A percentile compares a stretch with the other conserved stretches of the same genome.
phyloP scores from a whole-genome alignment of 2,329 filamentous ascomycete genomes.

The Taxawa tesnikishii region DNA sequence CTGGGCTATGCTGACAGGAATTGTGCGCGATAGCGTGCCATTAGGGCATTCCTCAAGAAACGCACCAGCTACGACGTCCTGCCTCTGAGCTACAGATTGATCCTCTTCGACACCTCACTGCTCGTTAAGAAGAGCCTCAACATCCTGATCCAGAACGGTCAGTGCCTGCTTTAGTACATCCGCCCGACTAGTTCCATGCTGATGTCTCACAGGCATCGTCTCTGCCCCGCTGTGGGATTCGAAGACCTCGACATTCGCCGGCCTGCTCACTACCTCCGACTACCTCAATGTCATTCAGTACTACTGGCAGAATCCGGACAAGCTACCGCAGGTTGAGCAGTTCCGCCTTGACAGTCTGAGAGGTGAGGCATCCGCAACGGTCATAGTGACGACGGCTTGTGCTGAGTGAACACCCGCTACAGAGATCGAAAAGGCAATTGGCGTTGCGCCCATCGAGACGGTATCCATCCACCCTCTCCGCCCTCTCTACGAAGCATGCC shows the following conservation, averaged over 20 bases:
- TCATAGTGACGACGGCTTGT: too few relatives aligned
- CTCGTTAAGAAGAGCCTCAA: constrained; percentile 95
- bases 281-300: constrained; percentile 99
- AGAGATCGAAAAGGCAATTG: constrained; percentile 95
- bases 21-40: constrained; percentile 53
- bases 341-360: constrained; percentile 85
- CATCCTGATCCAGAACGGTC: constrained; percentile 92
- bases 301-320: constrained; percentile 93
- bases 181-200: too few relatives aligned
- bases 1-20: constrained; percentile 1
- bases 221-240: constrained; percentile 97
- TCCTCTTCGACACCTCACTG: constrained; percentile 87
- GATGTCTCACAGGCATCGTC: constrained; percentile 65
- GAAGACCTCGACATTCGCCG: constrained; percentile 81
- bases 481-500: constrained; percentile 89
- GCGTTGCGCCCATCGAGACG: constrained; percentile 82
- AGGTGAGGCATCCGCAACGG: constrained; percentile 59
- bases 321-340: constrained; percentile 80
- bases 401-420: constrained; percentile 9
- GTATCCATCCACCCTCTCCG: constrained; percentile 86
- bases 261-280: constrained; percentile 87
- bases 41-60: constrained; percentile 91
- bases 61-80: constrained; percentile 97
- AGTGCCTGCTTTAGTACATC: not conserved
- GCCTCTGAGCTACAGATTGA: constrained; percentile 87